phyloP scores from a whole-genome alignment of 768 basidiomycete species.

The Suillus tomentosus region DNA sequence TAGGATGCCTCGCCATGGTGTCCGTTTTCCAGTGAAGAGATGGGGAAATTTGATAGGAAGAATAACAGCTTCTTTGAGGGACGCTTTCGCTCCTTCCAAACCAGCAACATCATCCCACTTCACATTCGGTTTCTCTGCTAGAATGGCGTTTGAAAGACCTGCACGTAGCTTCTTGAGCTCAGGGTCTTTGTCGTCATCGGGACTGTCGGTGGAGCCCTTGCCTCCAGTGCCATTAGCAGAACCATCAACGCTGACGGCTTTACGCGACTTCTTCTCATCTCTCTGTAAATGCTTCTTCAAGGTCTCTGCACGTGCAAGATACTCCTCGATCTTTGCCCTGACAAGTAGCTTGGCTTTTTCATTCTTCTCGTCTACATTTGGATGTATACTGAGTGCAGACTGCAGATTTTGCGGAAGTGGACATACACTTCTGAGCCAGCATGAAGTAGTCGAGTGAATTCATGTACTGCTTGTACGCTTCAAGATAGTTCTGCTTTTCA shows the following conservation, averaged over 20 bases:
- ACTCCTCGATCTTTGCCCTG: conserved; percentile 85
- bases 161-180: conserved; percentile 97
- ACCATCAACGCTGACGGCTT: conserved; percentile 52
- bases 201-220: conserved; percentile 52
- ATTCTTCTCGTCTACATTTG: conserved; percentile 75
- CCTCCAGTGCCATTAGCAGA: conserved; percentile 41
- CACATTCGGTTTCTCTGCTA: conserved; percentile 93
- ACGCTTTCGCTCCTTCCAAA: conserved; percentile 91
- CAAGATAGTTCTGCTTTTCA: conserved; percentile 87
- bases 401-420: not conserved
- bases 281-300: conserved; percentile 80
- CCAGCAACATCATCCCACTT: conserved; percentile 99
- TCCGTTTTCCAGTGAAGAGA: conserved; percentile 97
- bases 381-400: conserved; percentile 28
- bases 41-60: conserved; percentile 99
- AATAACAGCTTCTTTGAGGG: conserved; percentile 97
- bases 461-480: conserved; percentile 93
- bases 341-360: conserved; percentile 88
- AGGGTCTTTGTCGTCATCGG: conserved; percentile 77
- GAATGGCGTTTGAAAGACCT: conserved; percentile 82
- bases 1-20: conserved; percentile 95
- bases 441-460: conserved; percentile 98
- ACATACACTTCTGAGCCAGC: conserved; percentile 89
- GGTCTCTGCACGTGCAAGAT: conserved; percentile 88
- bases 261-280: conserved; percentile 58